Conservation (phyloP, 2,329 filamentous ascomycete species). For the Neonectria sp. region DNA sequence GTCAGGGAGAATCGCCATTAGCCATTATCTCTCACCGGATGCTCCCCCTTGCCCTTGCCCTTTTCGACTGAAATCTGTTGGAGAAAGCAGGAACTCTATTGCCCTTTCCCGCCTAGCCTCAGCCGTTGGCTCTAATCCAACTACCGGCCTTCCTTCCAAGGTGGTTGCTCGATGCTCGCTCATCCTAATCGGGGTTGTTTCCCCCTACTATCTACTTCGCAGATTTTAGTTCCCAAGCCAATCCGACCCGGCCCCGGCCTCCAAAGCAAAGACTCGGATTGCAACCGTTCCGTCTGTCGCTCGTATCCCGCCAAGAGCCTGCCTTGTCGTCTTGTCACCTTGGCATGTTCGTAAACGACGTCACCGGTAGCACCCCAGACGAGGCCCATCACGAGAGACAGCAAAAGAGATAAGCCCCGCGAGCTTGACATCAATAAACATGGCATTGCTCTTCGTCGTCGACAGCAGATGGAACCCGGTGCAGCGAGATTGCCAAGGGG, state of each 20-base stretch:
- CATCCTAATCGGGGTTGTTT: constrained; percentile 27
- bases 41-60: constrained; percentile 12
- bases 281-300: constrained; percentile 3
- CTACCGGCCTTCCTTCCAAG: constrained; percentile 26
- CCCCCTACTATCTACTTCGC: neutral
- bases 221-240: constrained; percentile 4
- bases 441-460: constrained; percentile 22
- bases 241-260: constrained; percentile 11
- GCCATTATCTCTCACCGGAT: constrained; percentile 19
- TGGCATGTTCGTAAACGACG: constrained; percentile 28
- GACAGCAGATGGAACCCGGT: constrained; percentile 25
- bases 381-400: constrained; percentile 16
- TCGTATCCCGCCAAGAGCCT: constrained; percentile 31
- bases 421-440: constrained; percentile 42
- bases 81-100: constrained; percentile 24
- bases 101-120: constrained; percentile 32
- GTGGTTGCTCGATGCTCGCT: constrained; percentile 3
- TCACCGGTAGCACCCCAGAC: constrained; percentile 30
- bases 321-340: constrained; percentile 15
- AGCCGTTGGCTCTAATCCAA: constrained; percentile 38
- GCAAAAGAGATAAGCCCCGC: constrained; percentile 28
- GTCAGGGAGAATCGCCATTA: constrained; percentile 13
- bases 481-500: constrained; percentile 40
- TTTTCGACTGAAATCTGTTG: constrained; percentile 15
- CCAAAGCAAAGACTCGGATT: neutral